Conservation (phyloP, 208 protist species). For the Wallacemonas collosoma region DNA sequence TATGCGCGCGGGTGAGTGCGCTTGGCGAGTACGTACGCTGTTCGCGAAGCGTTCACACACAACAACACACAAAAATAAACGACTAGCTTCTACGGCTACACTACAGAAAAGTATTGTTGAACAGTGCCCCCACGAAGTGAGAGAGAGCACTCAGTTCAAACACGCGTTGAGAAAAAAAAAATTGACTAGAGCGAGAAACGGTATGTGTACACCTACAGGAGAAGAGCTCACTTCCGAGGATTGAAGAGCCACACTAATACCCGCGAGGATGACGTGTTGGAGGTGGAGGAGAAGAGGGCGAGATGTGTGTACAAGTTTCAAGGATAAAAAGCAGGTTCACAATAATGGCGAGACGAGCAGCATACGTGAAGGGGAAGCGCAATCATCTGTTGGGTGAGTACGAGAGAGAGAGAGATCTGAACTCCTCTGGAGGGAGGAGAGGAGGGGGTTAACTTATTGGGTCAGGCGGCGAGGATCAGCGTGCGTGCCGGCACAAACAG, state of each 20-base stretch:
- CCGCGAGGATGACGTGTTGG: too few relatives aligned
- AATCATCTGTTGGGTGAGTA: background rate
- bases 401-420: background rate
- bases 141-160: background rate
- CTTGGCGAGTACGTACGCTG: too few relatives aligned
- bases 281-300: background rate
- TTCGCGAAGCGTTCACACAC: too few relatives aligned
- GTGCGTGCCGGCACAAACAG: too few relatives aligned
- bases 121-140: background rate
- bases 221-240: background rate
- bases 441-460: too few relatives aligned
- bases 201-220: background rate
- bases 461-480: too few relatives aligned
- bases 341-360: background rate
- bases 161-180: background rate
- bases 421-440: too few relatives aligned
- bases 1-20: too few relatives aligned
- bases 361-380: background rate
- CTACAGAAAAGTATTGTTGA: slow-evolving; percentile 5
- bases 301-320: background rate
- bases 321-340: background rate
- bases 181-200: background rate
- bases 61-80: too few relatives aligned
- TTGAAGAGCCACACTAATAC: too few relatives aligned
- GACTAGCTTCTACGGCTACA: background rate